Evolutionary conservation across 192 early-diverging fungal species (phyloP).

Genomic region (Chytriomyces hyalinus): DNA sequence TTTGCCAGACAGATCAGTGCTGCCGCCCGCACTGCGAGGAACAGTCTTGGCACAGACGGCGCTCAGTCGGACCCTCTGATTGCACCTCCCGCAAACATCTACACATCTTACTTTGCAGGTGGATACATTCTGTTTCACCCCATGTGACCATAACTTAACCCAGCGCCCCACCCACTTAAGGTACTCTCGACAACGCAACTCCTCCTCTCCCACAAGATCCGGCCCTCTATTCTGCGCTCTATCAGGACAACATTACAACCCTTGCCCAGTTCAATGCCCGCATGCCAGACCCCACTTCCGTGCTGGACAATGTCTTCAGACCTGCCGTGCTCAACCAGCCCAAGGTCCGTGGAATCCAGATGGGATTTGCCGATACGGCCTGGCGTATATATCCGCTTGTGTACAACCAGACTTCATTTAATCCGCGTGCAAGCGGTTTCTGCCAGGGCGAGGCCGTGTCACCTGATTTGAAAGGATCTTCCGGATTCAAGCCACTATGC

Average conservation of each 20-base stretch:
- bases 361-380: constrained; percentile 20
- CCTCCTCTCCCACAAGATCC: constrained; percentile 12
- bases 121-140: not conserved
- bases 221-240: constrained; percentile 18
- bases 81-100: not conserved
- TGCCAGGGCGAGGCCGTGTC: constrained; percentile 23
- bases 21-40: constrained; percentile 5
- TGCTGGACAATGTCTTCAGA: constrained; percentile 32
- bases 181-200: not conserved
- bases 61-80: constrained; percentile 3
- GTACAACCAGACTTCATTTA: constrained; percentile 20
- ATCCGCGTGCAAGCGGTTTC: constrained; percentile 1
- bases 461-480: not conserved
- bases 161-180: not conserved
- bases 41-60: constrained; percentile 22
- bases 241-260: constrained; percentile 21
- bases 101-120: constrained; percentile 29
- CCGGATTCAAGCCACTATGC: constrained; percentile 21
- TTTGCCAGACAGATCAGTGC: constrained; percentile 14
- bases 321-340: constrained; percentile 19
- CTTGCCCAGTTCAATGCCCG: constrained; percentile 8
- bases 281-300: constrained; percentile 23
- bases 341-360: constrained; percentile 18
- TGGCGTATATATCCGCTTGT: constrained; percentile 33
- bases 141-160: not conserved